Conservation (phyloP, 2,329 filamentous ascomycete species). For the Taxawa tesnikishii region DNA sequence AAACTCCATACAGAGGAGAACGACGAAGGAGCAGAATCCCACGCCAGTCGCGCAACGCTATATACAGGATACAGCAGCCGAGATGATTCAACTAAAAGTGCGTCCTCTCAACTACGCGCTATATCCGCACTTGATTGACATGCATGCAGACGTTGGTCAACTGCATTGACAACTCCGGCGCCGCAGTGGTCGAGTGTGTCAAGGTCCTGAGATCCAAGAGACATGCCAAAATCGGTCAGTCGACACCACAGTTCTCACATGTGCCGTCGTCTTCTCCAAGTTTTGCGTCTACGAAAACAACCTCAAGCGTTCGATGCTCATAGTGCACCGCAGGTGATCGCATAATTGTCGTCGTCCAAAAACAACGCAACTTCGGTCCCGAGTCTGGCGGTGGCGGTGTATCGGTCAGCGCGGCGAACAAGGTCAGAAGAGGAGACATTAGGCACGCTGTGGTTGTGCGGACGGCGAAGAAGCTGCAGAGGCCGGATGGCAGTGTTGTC, state of each 20-base stretch:
- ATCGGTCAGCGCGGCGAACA: slow-evolving; percentile 65
- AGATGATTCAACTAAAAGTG: slow-evolving; percentile 58
- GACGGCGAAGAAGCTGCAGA: slow-evolving; percentile 74
- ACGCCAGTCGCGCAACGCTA: too few relatives aligned
- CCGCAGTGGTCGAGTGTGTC: slow-evolving; percentile 91
- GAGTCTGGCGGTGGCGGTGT: slow-evolving; percentile 62
- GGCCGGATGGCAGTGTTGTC: slow-evolving; percentile 79
- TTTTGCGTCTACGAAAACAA: too few relatives aligned
- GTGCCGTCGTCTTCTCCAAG: too few relatives aligned
- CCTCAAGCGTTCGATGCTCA: too few relatives aligned
- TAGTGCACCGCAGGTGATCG: slow-evolving; percentile 58
- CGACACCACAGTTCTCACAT: too few relatives aligned
- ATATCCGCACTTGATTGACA: background rate
- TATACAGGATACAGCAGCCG: slow-evolving; percentile 23
- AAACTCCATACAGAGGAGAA: too few relatives aligned
- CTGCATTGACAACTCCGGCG: slow-evolving; percentile 99
- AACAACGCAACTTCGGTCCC: slow-evolving; percentile 67
- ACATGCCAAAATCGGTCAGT: slow-evolving; percentile 74
- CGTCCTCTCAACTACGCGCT: too few relatives aligned
- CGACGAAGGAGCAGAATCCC: too few relatives aligned
- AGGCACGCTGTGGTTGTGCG: slow-evolving; percentile 92
- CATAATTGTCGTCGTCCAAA: slow-evolving; percentile 95
- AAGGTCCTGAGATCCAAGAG: slow-evolving; percentile 85
- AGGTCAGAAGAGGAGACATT: slow-evolving; percentile 93
- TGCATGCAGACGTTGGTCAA: slow-evolving; percentile 76